Evolutionary conservation across 768 basidiomycete genomes (phyloP).

Genomic region (Bullera alba): DNA sequence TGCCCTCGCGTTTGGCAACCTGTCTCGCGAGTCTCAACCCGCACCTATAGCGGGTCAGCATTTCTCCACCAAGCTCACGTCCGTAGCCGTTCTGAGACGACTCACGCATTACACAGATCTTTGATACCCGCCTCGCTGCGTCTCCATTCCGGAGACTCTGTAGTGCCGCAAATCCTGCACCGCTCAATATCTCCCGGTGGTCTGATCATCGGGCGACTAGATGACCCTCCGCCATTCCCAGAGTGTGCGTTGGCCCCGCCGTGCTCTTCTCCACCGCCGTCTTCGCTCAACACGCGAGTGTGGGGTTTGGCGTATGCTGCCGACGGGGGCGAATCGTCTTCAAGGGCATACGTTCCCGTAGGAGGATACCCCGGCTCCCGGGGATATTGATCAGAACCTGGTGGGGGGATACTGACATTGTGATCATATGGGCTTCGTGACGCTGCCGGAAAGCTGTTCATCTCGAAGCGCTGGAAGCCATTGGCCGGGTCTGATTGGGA

Average conservation of each 20-base stretch:
- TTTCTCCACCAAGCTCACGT: neutral
- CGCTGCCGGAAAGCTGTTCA: too few relatives aligned
- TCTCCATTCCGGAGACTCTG: conserved; percentile 42
- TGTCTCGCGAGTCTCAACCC: conserved; percentile 40
- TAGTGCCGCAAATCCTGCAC: conserved; percentile 37
- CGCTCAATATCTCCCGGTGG: conserved; percentile 39
- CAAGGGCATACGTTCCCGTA: too few relatives aligned
- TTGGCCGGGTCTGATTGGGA: too few relatives aligned
- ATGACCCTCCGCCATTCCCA: conserved; percentile 6
- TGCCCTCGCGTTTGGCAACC: conserved; percentile 41
- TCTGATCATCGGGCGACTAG: conserved; percentile 38
- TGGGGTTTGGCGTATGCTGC: neutral
- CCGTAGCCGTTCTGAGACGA: neutral
- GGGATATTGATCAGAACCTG: too few relatives aligned
- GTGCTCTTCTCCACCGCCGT: neutral
- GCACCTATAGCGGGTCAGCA: conserved; percentile 22
- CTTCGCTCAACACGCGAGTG: neutral
- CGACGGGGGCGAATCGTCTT: neutral
- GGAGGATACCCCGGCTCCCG: too few relatives aligned
- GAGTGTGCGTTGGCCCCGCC: neutral
- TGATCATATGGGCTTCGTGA: too few relatives aligned
- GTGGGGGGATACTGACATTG: too few relatives aligned
- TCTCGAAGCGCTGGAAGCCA: too few relatives aligned
- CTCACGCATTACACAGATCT: conserved; percentile 46
- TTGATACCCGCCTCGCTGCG: conserved; percentile 41